Base-by-base conservation (phyloP, 306 rosid genomes). In the Arachis stenosperma region DNA sequence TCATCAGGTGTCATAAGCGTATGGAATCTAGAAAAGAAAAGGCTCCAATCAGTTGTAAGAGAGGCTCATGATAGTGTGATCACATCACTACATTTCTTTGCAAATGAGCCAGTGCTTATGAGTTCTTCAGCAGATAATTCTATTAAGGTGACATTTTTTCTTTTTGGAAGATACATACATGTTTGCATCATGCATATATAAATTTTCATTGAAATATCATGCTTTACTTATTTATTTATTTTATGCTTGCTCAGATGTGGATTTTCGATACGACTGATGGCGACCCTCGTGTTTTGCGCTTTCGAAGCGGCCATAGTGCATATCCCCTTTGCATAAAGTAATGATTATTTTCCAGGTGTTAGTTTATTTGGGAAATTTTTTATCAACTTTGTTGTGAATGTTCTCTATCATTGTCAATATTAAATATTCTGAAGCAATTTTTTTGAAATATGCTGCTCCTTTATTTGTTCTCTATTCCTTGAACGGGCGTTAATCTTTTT, bases 271-370 rank as follows among this genome's bases (percentile, higher is more conserved):
- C 96, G 69, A 91, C 86, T 50, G 98, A 91, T 69, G 96, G 98
- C 73, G 96, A 90, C 76, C 92, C 97, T 74, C 94, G 93, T 41
- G 92, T 93, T 75, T 59, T 89, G 65, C 90, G 96, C 63, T 93
- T 93, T 80, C 87, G 96, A 81, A 85, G 92, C 70, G 98, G 97
- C 39, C 98, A 94, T 44, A 91, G 97, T 83, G 97, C 98, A 69
- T 95, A 97, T 76, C 98, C 98, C 46, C 88, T 84, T 54, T 91
- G 97, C 87, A 89, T 91, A 74, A 89, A 87, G 98, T 94, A 82
- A 82, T 73, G 65, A n/a, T 75, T 41, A 57, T 82, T 74, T 81
- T 69, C 67, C 65, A 1, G 42, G 55, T 61, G 40, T 71, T 74
- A 37, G 55, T 81, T 65, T 71, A 78, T 71, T 52, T 64, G 12